Evolutionary conservation across 768 basidiomycete species (phyloP).

Genomic region (Russula sp.): DNA sequence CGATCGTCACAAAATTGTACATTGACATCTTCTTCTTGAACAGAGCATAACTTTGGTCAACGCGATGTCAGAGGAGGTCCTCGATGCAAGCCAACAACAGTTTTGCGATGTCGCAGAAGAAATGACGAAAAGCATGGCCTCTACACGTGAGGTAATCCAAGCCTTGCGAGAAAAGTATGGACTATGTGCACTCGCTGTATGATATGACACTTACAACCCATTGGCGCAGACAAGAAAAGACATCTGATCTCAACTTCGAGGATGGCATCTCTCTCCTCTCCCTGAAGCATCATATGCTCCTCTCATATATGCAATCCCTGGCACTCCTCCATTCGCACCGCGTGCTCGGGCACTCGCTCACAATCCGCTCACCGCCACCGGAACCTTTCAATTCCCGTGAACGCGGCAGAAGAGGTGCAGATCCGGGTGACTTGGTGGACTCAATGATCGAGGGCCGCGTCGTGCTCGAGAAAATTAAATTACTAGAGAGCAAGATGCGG

Average conservation of each 20-base stretch:
- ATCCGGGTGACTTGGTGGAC: conserved; percentile 74
- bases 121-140: conserved; percentile 61
- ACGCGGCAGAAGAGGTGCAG: conserved; percentile 53
- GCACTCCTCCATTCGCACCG: conserved; percentile 70
- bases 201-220: not conserved
- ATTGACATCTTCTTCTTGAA: not conserved
- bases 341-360: conserved; percentile 61
- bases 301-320: conserved; percentile 84
- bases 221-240: conserved; percentile 34
- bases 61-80: conserved; percentile 19
- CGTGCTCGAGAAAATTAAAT: conserved; percentile 83
- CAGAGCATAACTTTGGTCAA: not conserved
- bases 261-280: conserved; percentile 91
- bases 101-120: conserved; percentile 44
- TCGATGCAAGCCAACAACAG: conserved; percentile 28
- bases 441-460: conserved; percentile 75
- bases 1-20: not conserved
- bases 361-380: conserved; percentile 47
- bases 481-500: conserved; percentile 80
- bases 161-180: conserved; percentile 55
- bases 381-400: conserved; percentile 52
- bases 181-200: not conserved
- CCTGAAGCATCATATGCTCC: conserved; percentile 77
- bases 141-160: conserved; percentile 56
- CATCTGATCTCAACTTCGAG: conserved; percentile 49